Base-by-base conservation (phyloP, 805 yeast genomes). In the Metschnikowia lochheadii region DNA sequence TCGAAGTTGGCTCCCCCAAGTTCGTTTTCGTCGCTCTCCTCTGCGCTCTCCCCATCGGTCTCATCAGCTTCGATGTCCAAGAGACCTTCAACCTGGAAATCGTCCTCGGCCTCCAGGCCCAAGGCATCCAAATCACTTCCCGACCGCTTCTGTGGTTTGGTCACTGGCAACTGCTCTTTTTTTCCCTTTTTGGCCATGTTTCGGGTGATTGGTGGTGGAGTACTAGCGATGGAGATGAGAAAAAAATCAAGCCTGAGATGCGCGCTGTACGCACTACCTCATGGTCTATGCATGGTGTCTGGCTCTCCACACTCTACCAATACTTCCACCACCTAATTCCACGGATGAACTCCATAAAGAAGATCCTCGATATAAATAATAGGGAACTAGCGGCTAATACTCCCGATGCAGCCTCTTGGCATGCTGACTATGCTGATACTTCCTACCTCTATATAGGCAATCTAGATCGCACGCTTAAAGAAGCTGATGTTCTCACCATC, bases 391-490 rank as follows among this genome's bases (percentile, higher is more conserved):
- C 77, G n/a, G 68, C 68, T 6, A 82, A 84, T 13, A 77, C 82
- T 0, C 66, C 85, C 0, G 74, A 77, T 34, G 67, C 73, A 3
- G 88, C 86, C 0, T 89, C 97, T 5, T 92, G 98, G 98, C 98
- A 92, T 64, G 76, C 81, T 52, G 96, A 91, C 56, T 89, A 83
- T 62, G 70, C 70, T 21, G 91, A 89, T 55, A 79, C 92, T 0
- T 83, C 92, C 1, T 89, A 84, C 62, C 73, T 91, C 0, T 87
- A 74, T 60, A 82, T 92, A n/a, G 92, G 96, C 0, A 81, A 84
- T 3, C 64, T 92, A 10, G 84, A 89, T 8, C 67, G 61, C 14
- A 80, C 80, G 32, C 64, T 89, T 26, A 81, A 81, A 7, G 96
- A 89, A 62, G 82, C 83, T 44, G 97, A 92, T 63, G 65, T 92